Evolutionary conservation across 2,329 filamentous ascomycete species (phyloP), one percentile per base, ranked within the genome.

Genomic region (Apiospora phragmitis): DNA sequence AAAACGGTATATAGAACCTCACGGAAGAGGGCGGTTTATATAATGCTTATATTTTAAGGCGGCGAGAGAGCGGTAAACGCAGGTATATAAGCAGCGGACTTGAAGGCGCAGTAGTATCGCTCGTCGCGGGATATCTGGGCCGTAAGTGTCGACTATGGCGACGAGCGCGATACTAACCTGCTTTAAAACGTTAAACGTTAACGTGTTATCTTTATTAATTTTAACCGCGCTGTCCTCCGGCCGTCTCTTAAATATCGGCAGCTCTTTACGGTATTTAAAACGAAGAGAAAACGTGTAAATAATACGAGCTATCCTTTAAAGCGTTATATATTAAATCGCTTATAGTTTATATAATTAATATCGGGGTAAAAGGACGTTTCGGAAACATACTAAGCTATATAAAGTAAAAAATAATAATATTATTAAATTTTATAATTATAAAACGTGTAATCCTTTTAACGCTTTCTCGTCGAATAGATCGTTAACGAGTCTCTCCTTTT

Each of bases 1-100:
- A 29, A 55, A 55, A 55, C 24, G 49, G 24, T 55, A 55, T 55
- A 29, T 55, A 55, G 49, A 29, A 55, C 49, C 49, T 55, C 38
- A 41, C 38, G 68, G n/a, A 69, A 2, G 55, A 62, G 26, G 26
- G 55, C 11, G 26, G 55, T 62, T 32, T 26, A 62, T 26, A 62
- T 62, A 72, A 72, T 77, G 74, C 71, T 77, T n/a, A 75, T 77
- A 74, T 74, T 73, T 38, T 77, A 74, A 75, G 73, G 32, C 8
- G 74, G 76, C 32, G 72, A 74, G 65, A 68, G 38, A 67, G 32
- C 42, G 42, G 41, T 18, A 66, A 41, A 69, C 66, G 65, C 42
- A 62, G n/a, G 51, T 29, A 29, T 41, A 18, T 45, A 43, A 43
- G 11, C 69, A n/a, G 35, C 42, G 21, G 67, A 70, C 41, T 62